Evolutionary conservation across 2,329 filamentous ascomycete genomes (phyloP).

Genomic region (Cladosporium sp.): DNA sequence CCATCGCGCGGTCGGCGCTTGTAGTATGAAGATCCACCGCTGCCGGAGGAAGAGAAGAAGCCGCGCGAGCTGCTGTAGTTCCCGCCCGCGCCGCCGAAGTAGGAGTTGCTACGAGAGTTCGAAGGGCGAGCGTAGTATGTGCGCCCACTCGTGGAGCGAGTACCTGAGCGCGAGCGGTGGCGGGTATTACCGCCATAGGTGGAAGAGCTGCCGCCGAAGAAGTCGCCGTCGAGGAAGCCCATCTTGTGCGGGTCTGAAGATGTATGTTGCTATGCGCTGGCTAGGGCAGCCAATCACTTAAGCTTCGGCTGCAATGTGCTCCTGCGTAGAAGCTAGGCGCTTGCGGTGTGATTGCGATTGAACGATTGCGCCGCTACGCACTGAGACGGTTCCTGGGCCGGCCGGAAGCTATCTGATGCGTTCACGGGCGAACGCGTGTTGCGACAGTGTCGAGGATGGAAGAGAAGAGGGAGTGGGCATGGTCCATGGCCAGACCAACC

Average conservation of each 20-base stretch:
- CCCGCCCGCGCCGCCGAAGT: slow-evolving; percentile 19
- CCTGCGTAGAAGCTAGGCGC: slow-evolving; percentile 6
- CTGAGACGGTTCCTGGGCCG: neutral
- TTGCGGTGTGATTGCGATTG: neutral
- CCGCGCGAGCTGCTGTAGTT: slow-evolving; percentile 18
- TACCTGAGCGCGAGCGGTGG: slow-evolving; percentile 14
- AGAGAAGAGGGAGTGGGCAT: neutral
- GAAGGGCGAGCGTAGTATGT: slow-evolving; percentile 23
- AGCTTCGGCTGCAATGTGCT: slow-evolving; percentile 5
- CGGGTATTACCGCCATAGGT: slow-evolving; percentile 20
- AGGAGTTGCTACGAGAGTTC: slow-evolving; percentile 11
- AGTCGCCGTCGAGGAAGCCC: slow-evolving; percentile 28
- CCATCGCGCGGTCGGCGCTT: slow-evolving; percentile 69
- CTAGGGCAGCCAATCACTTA: slow-evolving; percentile 1
- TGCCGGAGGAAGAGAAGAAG: slow-evolving; percentile 33
- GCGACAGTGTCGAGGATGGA: neutral
- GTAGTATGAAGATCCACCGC: slow-evolving; percentile 56
- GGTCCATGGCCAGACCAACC: neutral
- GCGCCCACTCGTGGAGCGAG: slow-evolving; percentile 15
- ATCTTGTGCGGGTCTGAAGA: slow-evolving; percentile 16
- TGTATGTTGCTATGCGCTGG: slow-evolving; percentile 1
- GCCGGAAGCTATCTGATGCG: too few relatives aligned
- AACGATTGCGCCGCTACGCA: neutral
- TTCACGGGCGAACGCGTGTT: too few relatives aligned
- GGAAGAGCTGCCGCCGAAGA: slow-evolving; percentile 18